These are phyloP conservation scores for Nevesoporus exiguus DNA, from an alignment of 768 basidiomycete genomes.

Conservation along the genomic window DNA sequence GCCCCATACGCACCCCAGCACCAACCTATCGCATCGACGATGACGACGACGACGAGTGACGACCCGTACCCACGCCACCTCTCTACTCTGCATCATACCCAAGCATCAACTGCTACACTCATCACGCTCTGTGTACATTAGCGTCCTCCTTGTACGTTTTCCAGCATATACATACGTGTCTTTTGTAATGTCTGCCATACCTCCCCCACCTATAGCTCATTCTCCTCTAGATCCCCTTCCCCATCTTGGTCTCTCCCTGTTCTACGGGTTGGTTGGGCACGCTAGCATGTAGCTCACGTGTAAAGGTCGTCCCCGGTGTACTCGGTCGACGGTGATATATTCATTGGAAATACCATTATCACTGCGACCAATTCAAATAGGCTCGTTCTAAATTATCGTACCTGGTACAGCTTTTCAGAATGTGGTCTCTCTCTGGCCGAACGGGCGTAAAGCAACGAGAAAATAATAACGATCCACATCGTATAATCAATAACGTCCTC, in stretches of 20 bases:
- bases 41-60: conserved; percentile 25
- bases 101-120: not conserved
- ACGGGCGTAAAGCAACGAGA: not conserved
- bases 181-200: conserved; percentile 2
- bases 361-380: not conserved
- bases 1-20: conserved; percentile 15
- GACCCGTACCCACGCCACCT: too few species aligned
- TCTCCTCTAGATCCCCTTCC: not conserved
- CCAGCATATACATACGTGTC: conserved; percentile 8
- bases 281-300: conserved; percentile 1
- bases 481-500: conserved; percentile 6
- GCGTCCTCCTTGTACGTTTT: not conserved
- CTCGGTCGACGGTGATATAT: not conserved
- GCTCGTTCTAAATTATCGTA: not conserved
- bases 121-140: conserved; percentile 11
- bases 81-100: conserved; percentile 14
- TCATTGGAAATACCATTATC: not conserved
- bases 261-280: too few species aligned
- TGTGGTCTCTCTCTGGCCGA: not conserved
- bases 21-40: conserved; percentile 23
- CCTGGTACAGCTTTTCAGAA: not conserved
- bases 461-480: conserved; percentile 9
- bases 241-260: not conserved
- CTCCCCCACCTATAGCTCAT: not conserved
- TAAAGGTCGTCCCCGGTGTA: not conserved